Base-by-base conservation (phyloP, 768 basidiomycete species). In the Mrakia gelida region DNA sequence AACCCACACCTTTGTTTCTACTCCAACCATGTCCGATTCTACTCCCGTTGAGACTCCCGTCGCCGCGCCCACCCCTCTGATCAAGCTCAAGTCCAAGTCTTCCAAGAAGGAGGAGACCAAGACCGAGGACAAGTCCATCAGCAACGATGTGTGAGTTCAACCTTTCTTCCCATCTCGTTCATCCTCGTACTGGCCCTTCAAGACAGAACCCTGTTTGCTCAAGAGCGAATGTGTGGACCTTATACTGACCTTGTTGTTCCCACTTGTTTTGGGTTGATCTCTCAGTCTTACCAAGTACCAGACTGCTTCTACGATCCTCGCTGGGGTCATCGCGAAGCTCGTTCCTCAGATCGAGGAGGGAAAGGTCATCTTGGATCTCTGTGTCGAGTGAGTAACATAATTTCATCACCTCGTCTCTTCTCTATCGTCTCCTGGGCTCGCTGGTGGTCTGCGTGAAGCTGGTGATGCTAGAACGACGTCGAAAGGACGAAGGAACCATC, bases 271-370 rank as follows among this genome's bases (percentile, higher is more conserved):
- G 8, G 34, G 4, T 78, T 70, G 75, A 15, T 56, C 28, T 21
- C n/a, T 16, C 68, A 85, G 84, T 68, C 75, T 85, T 72, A 84
- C 84, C 81, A 86, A 86, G 81, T 86, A 86, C 83, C 84, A 96
- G 92, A 88, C 90, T n/a, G 94, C 96, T 30, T 94, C 93, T 76
- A 93, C 95, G 81, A 94, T 96, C 85, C 91, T 92, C 61, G 89
- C 92, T 81, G 88, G 89, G 81, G 93, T 92, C 78, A 89, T 92
- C 83, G 92, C 92, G 86, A 92, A 91, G 86, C 88, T 98, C 82
- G 87, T 97, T 81, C 90, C 89, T 67, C 87, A 91, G 77, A 87
- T 87, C 80, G 85, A 92, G 18, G 92, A 93, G 83, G 95, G 93
- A 43, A 92, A 92, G 81, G 93, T 92, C 86, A 82, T 86, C 59